Evolutionary conservation across 805 yeast species (phyloP), one percentile per base, ranked within the genome.

Genomic region (Metschnikowia amazonensis): DNA sequence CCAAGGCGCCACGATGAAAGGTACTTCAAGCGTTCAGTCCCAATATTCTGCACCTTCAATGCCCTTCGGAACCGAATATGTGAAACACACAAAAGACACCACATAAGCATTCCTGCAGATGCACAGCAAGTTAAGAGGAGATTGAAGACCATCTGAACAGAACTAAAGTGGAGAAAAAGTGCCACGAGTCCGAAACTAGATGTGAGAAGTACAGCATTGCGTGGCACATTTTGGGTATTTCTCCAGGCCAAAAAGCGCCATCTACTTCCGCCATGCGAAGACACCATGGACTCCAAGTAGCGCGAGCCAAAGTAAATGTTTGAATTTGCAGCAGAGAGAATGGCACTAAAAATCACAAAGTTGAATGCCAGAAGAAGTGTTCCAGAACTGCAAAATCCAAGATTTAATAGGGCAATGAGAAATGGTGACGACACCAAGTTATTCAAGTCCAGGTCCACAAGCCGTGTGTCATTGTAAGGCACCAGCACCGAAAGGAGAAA

Each of bases 301-400:
- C 64, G 32, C 16, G 62, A 56, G 1, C 66, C 65, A 44, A 60
- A 59, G 44, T 60, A 60, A 2, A 60, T 52, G 34, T 60, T 61
- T n/a, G 64, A 59, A 45, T 60, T 60, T 17, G 65, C 65, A 2
- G 65, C 65, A 13, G 62, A 57, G 17, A 60, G 24, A 23, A 60
- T 52, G 13, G 62, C 56, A 10, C 52, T 37, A n/a, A 59, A 43
- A 11, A 60, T 52, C 18, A 60, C 54, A 10, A 54, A 42, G 44
- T 59, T 59, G 48, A 59, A 60, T 1, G 46, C 31, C 36, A 46
- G 48, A 35, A 56, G 42, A 9, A 59, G 46, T 11, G 18, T 13
- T 13, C 55, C 46, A 11, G 49, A 17, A 17, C 49, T 23, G 16
- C 37, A 29, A 18, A 51, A 34, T 8, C 60, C 61, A 5, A 48